Evolutionary conservation across 108 stramenopile species (phyloP).

Genomic region (Nitzschia sp.): DNA sequence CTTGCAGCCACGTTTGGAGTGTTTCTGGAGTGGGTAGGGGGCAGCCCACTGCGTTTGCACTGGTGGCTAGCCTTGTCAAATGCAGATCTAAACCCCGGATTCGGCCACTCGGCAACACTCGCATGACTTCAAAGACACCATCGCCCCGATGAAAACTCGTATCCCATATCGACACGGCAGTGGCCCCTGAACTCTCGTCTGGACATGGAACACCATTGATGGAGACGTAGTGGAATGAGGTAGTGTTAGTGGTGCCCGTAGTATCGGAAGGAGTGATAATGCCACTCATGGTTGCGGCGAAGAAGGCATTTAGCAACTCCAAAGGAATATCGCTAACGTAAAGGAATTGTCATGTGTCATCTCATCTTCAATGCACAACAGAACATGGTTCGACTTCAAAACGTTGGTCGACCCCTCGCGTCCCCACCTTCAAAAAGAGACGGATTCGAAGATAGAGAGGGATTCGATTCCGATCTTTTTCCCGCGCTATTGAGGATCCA

Average conservation of each 20-base stretch:
- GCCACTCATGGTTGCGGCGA: too few relatives aligned
- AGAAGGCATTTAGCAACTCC: too few relatives aligned
- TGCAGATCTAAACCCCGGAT: slow-evolving; percentile 5
- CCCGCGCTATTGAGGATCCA: too few relatives aligned
- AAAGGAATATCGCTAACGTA: too few relatives aligned
- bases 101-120: slow-evolving; percentile 7
- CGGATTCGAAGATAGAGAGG: too few relatives aligned
- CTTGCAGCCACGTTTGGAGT: slow-evolving; percentile 5
- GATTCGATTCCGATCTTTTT: too few relatives aligned
- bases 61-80: slow-evolving; percentile 1
- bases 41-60: slow-evolving; percentile 1
- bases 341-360: too few relatives aligned
- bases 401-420: too few relatives aligned
- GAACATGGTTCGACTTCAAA: too few relatives aligned
- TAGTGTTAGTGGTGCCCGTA: background rate
- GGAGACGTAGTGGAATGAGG: slow-evolving; percentile 3
- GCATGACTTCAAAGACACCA: slow-evolving; percentile 24
- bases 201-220: slow-evolving; percentile 11
- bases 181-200: background rate
- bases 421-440: too few relatives aligned
- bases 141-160: slow-evolving; percentile 18
- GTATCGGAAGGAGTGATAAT: background rate
- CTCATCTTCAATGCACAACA: too few relatives aligned
- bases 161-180: slow-evolving; percentile 14
- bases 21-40: slow-evolving; percentile 1